Conservation (phyloP, 73 alveolate genomes). For the Symbiodinium pilosum region DNA sequence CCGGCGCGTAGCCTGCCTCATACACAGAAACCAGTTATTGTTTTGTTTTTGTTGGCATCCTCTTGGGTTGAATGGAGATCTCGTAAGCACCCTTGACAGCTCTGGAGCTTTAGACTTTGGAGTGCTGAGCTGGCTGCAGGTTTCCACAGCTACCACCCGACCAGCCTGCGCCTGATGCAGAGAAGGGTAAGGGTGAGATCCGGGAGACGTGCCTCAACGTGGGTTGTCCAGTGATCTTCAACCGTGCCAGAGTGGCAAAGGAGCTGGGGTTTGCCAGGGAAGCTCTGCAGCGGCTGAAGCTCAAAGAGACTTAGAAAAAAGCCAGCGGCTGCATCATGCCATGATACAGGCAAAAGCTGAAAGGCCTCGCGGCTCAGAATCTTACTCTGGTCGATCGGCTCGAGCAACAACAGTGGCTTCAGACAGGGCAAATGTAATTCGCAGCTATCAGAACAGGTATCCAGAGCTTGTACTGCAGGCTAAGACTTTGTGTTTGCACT, state of each 20-base stretch:
- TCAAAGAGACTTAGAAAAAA: neutral
- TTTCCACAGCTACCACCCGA: constrained; percentile 18
- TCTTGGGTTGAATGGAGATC: too few species aligned
- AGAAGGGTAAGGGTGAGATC: neutral
- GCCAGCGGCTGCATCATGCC: neutral
- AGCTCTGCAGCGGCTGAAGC: neutral
- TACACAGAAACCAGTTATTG: neutral
- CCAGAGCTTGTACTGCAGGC: too few species aligned
- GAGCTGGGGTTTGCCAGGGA: constrained; percentile 2
- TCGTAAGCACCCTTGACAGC: too few species aligned
- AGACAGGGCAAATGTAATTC: too few species aligned
- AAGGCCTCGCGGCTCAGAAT: neutral
- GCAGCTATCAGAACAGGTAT: too few species aligned
- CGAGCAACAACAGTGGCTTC: neutral
- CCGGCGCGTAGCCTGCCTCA: neutral
- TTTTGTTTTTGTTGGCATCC: neutral
- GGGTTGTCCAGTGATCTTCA: neutral
- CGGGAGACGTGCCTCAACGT: neutral
- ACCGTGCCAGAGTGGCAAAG: constrained; percentile 5
- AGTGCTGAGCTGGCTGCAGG: too few species aligned
- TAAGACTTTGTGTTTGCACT: too few species aligned
- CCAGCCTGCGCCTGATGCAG: neutral
- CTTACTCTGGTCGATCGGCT: neutral
- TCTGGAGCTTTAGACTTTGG: too few species aligned
- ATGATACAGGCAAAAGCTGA: neutral